Base-by-base conservation (phyloP, 129 eudicot species). In the Solidago caesia region DNA sequence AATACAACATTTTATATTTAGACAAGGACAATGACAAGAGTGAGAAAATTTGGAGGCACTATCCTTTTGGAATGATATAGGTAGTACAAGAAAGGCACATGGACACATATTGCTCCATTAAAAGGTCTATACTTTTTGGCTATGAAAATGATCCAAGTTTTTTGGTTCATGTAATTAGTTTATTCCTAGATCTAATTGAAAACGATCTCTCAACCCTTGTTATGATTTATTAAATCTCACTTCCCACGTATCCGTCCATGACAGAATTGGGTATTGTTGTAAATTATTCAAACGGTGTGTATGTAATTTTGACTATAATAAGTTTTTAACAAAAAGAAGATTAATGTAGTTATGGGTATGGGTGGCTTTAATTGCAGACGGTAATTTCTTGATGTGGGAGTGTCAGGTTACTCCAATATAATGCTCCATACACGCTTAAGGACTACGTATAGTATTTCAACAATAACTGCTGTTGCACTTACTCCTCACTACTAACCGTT, bases 401-500 rank as follows among this genome's bases (percentile, higher is more conserved):
- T 48, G 52, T 55, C 47, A 62, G 41, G 11, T n/a, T 43, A 15
- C 10, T 13, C 13, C 6, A 14, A 55, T 41, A 68, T 57, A 68
- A 68, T 68, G 72, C 53, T 49, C 72, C 72, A 68, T 46, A 49
- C 44, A 71, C 27, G 48, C 52, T 71, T 4, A 57, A 71, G 44
- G 49, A 70, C 12, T 6, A 64, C 39, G 44, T 45, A 21, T 21
- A 53, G 15, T 72, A 45, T 48, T 48, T 49, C 79, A 51, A 12
- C 69, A 29, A 59, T 59, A 46, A 77, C 70, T 59, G 43, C 11
- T 68, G 15, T 52, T 6, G 74, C 60, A 67, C 41, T 76, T 68
- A 76, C 80, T 68, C 44, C 21, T 26, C 33, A 47, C 39, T 67
- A 57, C 49, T 47, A 44, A 58, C 80, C 80, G 80, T 77, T 77